A percentile compares a stretch with the other conserved stretches of the same genome.
Evolutionary conservation across 257 asterid genomes (phyloP).

Genomic region (Fraxinus americana): DNA sequence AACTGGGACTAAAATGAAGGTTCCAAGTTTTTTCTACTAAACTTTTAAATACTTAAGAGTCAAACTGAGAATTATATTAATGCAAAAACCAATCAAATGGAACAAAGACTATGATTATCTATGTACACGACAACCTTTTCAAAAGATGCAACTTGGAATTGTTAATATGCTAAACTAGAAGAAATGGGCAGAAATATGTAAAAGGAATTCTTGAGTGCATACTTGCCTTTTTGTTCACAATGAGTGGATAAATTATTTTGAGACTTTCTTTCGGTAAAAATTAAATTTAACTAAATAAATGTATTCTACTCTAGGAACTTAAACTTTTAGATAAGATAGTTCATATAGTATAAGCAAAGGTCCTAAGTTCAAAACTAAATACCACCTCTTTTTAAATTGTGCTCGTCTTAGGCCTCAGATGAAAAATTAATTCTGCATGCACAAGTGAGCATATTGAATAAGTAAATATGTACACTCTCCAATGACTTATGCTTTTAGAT

Average conservation of each 20-base stretch:
- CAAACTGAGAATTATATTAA: conserved; percentile 2
- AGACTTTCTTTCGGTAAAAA: neutral
- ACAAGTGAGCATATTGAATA: neutral
- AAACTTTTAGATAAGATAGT: neutral
- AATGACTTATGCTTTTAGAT: too few relatives aligned
- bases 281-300: neutral
- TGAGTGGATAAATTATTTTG: neutral
- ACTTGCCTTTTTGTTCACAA: neutral
- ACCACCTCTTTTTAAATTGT: neutral
- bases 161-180: neutral
- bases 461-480: too few relatives aligned
- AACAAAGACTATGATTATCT: neutral
- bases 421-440: neutral
- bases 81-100: conserved; percentile 6
- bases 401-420: neutral
- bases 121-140: neutral
- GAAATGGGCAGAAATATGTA: neutral
- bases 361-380: neutral
- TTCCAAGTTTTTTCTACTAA: conserved; percentile 15
- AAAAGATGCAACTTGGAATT: neutral
- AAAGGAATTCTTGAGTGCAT: neutral
- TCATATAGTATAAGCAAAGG: neutral
- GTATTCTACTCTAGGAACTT: too few relatives aligned
- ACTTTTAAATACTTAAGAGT: conserved; percentile 9
- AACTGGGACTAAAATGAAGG: conserved; percentile 4